phyloP scores from a whole-genome alignment of 1,284 basidiomycete species.

The Cryptococcus sp. region DNA sequence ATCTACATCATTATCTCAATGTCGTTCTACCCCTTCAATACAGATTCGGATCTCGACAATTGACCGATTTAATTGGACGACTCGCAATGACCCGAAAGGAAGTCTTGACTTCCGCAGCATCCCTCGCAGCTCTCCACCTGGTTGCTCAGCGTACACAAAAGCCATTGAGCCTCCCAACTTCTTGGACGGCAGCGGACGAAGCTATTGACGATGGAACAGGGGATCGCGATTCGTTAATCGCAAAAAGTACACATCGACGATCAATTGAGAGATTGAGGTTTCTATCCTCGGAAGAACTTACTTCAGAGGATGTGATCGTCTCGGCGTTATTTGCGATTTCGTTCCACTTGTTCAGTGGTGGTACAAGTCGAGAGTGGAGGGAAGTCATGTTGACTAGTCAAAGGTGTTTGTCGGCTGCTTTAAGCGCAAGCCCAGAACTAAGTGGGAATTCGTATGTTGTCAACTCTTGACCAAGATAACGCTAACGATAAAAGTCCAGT shows the following conservation, averaged over 20 bases:
- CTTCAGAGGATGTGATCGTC: slow-evolving; percentile 21
- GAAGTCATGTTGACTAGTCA: slow-evolving; percentile 16
- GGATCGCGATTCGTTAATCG: slow-evolving; percentile 13
- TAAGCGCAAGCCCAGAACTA: slow-evolving; percentile 13
- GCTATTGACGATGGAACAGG: neutral
- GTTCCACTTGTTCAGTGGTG: slow-evolving; percentile 27
- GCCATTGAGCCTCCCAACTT: slow-evolving; percentile 3
- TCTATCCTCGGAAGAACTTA: slow-evolving; percentile 11
- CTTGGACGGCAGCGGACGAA: neutral
- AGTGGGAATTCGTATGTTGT: neutral
- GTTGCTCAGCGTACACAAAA: slow-evolving; percentile 12
- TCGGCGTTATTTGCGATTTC: slow-evolving; percentile 20
- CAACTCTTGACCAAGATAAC: neutral
- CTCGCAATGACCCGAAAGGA: slow-evolving; percentile 16
- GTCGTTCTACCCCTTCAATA: slow-evolving; percentile 30
- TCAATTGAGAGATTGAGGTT: slow-evolving; percentile 14
- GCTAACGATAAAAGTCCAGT: neutral
- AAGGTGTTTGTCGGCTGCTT: slow-evolving; percentile 14
- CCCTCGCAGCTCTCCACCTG: slow-evolving; percentile 25
- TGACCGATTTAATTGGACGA: slow-evolving; percentile 19
- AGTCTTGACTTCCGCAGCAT: slow-evolving; percentile 16
- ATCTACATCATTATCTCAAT: slow-evolving; percentile 29
- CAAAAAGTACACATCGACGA: slow-evolving; percentile 9
- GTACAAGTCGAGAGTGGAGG: slow-evolving; percentile 14
- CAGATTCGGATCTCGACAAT: slow-evolving; percentile 11